Base-by-base conservation (phyloP, 225 moss, liverwort and hornwort genomes). In the Marchantia paleacea region DNA sequence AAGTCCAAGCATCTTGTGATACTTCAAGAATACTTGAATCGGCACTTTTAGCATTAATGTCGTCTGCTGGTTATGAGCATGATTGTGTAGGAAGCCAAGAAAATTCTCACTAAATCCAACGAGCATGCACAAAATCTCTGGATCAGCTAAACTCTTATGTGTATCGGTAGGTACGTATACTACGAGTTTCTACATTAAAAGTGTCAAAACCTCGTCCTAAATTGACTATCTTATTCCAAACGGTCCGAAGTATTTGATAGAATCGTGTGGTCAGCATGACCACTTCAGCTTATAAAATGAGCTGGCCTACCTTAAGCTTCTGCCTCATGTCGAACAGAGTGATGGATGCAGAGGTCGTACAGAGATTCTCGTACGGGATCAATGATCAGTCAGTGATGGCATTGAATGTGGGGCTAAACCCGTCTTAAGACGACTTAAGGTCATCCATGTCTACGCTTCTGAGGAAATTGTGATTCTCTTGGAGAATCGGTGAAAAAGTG, bases 391-490 rank as follows among this genome's bases (percentile, higher is more conserved):
- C 3, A 62, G 1, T 6, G 6, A 62, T 22, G 62, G 8, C 62
- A 26, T 52, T 5, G 39, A 39, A 39, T 39, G 39, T 39, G 39
- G 39, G 72, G 1, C 22, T 52, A 52, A 51, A 30, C 75, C 52
- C 64, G 2, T 51, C 24, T 82, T 70, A 87, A 28, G 80, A 84
- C 20, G 80, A 66, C 79, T 84, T 87, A 11, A 84, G 31, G 51
- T 87, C 87, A 80, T 87, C 87, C 84, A 87, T 82, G 60, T 80
- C 87, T 69, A 87, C 87, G 57, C 84, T 87, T 82, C 82, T 79
- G 89, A 97, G 86, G 84, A 93, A 97, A 20, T 91, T 90, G 74
- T 99, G 99, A 81, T 95, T 95, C 84, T 99, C 95, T 75, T 82
- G 83, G 72, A 99, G 85, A 73, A 99, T 83, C 68, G 92, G 99